Evolutionary conservation across 2,329 filamentous ascomycete species (phyloP).

Genomic region (Colletotrichum sp.): DNA sequence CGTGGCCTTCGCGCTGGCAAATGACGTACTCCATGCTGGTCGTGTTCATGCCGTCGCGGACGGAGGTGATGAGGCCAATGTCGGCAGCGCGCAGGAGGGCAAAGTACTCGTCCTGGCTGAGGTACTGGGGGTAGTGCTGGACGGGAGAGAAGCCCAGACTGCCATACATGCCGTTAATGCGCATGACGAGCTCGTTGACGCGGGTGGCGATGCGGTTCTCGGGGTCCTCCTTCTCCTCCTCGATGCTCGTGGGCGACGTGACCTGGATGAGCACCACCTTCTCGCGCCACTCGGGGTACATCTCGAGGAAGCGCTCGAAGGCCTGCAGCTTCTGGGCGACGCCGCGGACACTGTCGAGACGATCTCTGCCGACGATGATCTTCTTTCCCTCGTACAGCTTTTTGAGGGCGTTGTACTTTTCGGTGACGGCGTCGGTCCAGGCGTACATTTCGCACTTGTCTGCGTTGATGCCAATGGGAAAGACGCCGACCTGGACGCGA

Average conservation of each 20-base stretch:
- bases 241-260: constrained; percentile 82
- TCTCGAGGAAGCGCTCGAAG: constrained; percentile 89
- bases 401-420: constrained; percentile 74
- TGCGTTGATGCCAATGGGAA: constrained; percentile 95
- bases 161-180: constrained; percentile 90
- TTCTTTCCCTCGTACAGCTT: constrained; percentile 87
- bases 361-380: constrained; percentile 92
- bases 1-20: constrained; percentile 85
- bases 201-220: constrained; percentile 85
- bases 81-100: constrained; percentile 89
- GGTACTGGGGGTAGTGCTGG: constrained; percentile 93
- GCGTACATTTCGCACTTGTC: constrained; percentile 76
- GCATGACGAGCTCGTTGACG: constrained; percentile 87
- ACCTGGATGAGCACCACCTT: constrained; percentile 95
- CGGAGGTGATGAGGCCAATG: constrained; percentile 92
- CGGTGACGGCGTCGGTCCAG: constrained; percentile 71
- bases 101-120: constrained; percentile 90
- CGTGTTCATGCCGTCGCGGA: constrained; percentile 97
- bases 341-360: constrained; percentile 90
- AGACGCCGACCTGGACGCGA: constrained; percentile 89
- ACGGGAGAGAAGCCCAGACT: constrained; percentile 89
- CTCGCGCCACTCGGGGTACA: constrained; percentile 89
- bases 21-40: constrained; percentile 94
- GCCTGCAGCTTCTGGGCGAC: constrained; percentile 96
- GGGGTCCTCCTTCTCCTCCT: constrained; percentile 72